Evolutionary conservation across 495 filamentous ascomycete genomes (phyloP), one percentile per base, ranked within the genome.

Genomic region (Penicillium manginii): DNA sequence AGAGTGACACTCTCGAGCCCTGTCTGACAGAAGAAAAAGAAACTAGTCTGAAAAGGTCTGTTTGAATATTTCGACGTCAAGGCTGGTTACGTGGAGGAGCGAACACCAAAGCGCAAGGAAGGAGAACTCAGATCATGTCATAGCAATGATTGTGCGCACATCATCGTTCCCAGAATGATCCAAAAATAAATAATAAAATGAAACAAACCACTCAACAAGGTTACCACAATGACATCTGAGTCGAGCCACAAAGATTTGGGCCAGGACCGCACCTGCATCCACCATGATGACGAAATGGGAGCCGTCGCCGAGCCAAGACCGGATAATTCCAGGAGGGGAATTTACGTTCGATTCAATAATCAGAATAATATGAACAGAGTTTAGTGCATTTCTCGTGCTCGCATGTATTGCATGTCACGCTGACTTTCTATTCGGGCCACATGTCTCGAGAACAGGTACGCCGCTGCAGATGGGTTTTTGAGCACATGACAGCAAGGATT

Each of bases 1-100:
- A 52, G 57, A 48, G 56, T 62, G 14, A 37, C 14, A 11, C 23
- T 61, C 0, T 55, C 61, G 40, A 71, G 65, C 42, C 62, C 60
- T 14, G 74, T 74, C 10, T 77, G 59, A 67, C 14, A 22, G 23
- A 17, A 10, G 17, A 17, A 21, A 21, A 39, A 2, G 19, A 21
- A n/a, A 23, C 40, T 8, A 29, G 26, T 29, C 26, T 7, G 9
- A 29, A 29, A 29, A 29, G 3, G 6, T 29, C 26, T 29, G 26
- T 29, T 29, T 2, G 26, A 29, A 29, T 8, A 1, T 29, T 5
- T 29, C 26, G 9, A 29, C 26, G 26, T 29, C 26, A 29, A 29
- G 26, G 26, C 6, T 29, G 4, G 26, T 29, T 8, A 29, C 1
- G 26, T 29, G 26, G 6, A 29, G 3, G 9, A 29, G 2, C 26